A percentile compares a stretch with the other conserved stretches of the same genome.
Conservation (phyloP, 805 yeast genomes). For the Hanseniaspora mollemarum region DNA sequence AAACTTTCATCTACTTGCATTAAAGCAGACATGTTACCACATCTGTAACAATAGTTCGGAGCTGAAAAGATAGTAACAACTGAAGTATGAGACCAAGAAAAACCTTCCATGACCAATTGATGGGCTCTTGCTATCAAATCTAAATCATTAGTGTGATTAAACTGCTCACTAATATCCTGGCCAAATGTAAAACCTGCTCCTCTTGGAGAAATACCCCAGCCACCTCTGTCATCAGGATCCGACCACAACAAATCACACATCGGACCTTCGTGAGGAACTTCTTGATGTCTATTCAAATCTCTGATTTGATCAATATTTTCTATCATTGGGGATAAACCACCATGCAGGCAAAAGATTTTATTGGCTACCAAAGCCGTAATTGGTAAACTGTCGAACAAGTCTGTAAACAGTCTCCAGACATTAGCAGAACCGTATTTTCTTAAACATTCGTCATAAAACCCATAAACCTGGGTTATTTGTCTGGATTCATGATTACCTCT, state of each 20-base stretch:
- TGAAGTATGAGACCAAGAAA: constrained; percentile 82
- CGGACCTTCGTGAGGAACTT: constrained; percentile 95
- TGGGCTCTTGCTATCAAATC: constrained; percentile 87
- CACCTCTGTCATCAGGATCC: constrained; percentile 94
- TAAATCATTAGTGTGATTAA: constrained; percentile 80
- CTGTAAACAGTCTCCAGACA: constrained; percentile 88
- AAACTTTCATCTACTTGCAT: constrained; percentile 96
- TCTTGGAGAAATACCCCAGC: constrained; percentile 96
- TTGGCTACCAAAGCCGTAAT: constrained; percentile 86
- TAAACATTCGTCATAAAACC: constrained; percentile 89
- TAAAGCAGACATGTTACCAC: constrained; percentile 96
- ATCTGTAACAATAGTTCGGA: constrained; percentile 92
- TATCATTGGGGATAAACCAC: constrained; percentile 90
- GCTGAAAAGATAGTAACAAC: constrained; percentile 93
- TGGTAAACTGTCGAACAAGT: constrained; percentile 84
- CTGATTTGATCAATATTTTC: constrained; percentile 87
- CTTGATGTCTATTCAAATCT: constrained; percentile 82
- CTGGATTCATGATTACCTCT: constrained; percentile 94
- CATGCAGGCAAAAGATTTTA: constrained; percentile 83
- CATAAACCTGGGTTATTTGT: constrained; percentile 92
- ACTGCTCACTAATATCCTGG: constrained; percentile 85
- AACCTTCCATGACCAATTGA: constrained; percentile 97
- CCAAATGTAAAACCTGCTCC: constrained; percentile 99
- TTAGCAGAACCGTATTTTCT: constrained; percentile 86
- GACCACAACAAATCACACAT: constrained; percentile 96